Conservation (phyloP, 805 yeast genomes). For the Wickerhamiella domercqiae region DNA sequence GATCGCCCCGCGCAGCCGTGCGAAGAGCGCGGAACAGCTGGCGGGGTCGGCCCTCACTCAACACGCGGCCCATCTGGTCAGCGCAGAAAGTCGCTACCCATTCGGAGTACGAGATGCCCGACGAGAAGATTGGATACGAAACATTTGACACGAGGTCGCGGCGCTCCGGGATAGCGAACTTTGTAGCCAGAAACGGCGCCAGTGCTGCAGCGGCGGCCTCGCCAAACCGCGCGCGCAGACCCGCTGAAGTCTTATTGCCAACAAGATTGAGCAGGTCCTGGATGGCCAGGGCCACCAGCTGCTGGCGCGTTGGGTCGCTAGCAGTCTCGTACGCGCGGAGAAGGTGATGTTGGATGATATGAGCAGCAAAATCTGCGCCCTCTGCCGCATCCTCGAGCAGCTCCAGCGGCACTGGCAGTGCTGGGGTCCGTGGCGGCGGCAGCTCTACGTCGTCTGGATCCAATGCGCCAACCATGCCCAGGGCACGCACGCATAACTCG, state of each 20-base stretch:
- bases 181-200: slow-evolving; percentile 40
- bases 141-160: neutral
- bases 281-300: slow-evolving; percentile 73
- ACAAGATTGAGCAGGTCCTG: slow-evolving; percentile 60
- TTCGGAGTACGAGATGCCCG: slow-evolving; percentile 26
- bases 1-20: slow-evolving; percentile 34
- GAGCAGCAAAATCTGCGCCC: slow-evolving; percentile 44
- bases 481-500: slow-evolving; percentile 40
- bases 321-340: slow-evolving; percentile 83
- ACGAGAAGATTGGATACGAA: slow-evolving; percentile 52
- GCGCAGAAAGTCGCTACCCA: slow-evolving; percentile 66
- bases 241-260: neutral
- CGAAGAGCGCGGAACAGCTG: slow-evolving; percentile 41
- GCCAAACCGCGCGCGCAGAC: neutral
- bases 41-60: slow-evolving; percentile 27
- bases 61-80: slow-evolving; percentile 38
- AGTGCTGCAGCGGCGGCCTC: slow-evolving; percentile 28
- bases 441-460: slow-evolving; percentile 45
- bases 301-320: slow-evolving; percentile 69
- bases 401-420: neutral
- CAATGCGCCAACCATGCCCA: slow-evolving; percentile 63
- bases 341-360: slow-evolving; percentile 51
- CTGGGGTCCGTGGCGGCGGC: slow-evolving; percentile 28
- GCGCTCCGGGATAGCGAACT: neutral
- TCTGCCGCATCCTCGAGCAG: slow-evolving; percentile 44